Percentiles rank a stretch among this genome's conserved stretches.
phyloP scores from a whole-genome alignment of 257 asterid genomes.

The Ophiorrhiza pumila region DNA sequence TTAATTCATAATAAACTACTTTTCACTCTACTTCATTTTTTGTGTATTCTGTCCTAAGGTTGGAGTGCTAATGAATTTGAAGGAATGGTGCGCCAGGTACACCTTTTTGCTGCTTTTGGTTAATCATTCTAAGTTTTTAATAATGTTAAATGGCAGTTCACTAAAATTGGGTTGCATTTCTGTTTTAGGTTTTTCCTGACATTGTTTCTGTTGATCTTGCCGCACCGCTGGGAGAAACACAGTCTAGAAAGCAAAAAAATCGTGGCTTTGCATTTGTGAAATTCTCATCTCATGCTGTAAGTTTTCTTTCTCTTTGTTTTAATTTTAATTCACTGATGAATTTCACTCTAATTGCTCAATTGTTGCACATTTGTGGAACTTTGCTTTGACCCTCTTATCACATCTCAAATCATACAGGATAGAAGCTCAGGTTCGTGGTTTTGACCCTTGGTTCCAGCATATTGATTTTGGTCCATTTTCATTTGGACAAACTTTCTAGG shows the following conservation, averaged over 20 bases:
- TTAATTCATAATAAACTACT: not conserved
- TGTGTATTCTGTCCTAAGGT: conserved; percentile 36
- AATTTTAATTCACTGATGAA: conserved; percentile 12
- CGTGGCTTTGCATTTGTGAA: conserved; percentile 93
- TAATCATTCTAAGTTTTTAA: not conserved
- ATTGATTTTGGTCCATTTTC: conserved; percentile 44
- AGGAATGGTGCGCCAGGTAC: conserved; percentile 70
- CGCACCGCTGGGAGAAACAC: conserved; percentile 38
- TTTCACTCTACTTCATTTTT: not conserved
- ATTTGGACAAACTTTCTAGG: conserved; percentile 27
- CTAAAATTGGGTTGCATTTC: not conserved
- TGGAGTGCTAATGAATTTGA: conserved; percentile 77
- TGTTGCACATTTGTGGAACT: conserved; percentile 18
- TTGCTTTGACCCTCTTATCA: conserved; percentile 55
- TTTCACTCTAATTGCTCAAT: conserved; percentile 1
- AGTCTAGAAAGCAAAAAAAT: conserved; percentile 57
- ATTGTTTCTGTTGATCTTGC: conserved; percentile 70
- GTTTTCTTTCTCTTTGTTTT: conserved; percentile 30
- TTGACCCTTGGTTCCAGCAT: conserved; percentile 75
- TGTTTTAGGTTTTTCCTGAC: conserved; percentile 68
- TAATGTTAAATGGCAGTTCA: not conserved
- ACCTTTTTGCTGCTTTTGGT: conserved; percentile 10
- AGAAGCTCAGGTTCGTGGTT: conserved; percentile 85
- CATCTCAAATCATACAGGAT: conserved; percentile 80
- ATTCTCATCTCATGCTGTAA: conserved; percentile 82